Percentiles rank a stretch among this genome's conserved stretches.
Evolutionary conservation across 495 filamentous ascomycete species (phyloP).

Genomic region (Tuber aestivum): DNA sequence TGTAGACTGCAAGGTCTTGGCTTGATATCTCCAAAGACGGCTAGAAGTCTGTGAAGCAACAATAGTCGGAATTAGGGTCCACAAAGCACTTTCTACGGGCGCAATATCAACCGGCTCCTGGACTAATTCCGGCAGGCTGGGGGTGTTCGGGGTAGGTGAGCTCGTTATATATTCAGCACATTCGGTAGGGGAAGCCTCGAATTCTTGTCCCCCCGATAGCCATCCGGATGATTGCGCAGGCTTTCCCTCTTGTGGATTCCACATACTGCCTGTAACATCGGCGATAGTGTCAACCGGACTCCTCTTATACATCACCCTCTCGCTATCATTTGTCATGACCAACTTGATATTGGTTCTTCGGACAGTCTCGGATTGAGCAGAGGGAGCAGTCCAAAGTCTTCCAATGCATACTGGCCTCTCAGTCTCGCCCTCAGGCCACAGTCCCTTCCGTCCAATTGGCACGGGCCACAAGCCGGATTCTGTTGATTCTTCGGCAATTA

Average conservation of each 20-base stretch:
- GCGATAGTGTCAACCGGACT: background rate
- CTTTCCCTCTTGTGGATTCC: constrained; percentile 10
- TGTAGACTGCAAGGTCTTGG: background rate
- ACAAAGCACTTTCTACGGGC: constrained; percentile 4
- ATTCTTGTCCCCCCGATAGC: constrained; percentile 11
- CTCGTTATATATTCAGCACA: background rate
- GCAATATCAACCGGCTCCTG: background rate
- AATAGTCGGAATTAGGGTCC: constrained; percentile 8
- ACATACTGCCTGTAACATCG: constrained; percentile 17
- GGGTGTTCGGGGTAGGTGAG: background rate
- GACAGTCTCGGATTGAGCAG: constrained; percentile 1
- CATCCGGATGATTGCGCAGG: constrained; percentile 9
- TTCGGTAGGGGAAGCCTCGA: background rate
- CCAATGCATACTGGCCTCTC: background rate
- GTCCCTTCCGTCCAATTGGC: background rate
- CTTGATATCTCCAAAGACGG: constrained; percentile 14
- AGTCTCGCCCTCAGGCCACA: constrained; percentile 16
- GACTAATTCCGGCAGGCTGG: background rate
- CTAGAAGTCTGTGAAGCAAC: background rate
- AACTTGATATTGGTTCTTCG: constrained; percentile 21
- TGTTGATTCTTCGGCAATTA: background rate
- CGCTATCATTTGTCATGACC: background rate
- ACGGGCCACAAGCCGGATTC: constrained; percentile 7
- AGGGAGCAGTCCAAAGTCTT: constrained; percentile 15
- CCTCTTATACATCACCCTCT: constrained; percentile 16